Evolutionary conservation across 1,284 basidiomycete genomes (phyloP).

Genomic region (Sanghuangporus sanghuang): DNA sequence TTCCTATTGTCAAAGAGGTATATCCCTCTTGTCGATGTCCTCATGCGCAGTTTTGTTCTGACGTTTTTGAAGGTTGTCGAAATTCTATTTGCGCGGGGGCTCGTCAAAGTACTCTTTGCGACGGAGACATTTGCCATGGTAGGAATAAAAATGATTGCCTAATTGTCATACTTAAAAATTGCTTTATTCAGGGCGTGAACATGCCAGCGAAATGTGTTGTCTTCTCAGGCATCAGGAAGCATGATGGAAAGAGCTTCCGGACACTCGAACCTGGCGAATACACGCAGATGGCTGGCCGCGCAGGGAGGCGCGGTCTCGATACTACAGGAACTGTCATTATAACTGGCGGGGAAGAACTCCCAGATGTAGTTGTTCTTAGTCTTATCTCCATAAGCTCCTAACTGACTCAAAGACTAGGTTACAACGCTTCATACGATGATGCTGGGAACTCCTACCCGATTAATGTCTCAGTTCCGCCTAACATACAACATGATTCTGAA

Average conservation of each 20-base stretch:
- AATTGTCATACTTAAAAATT: not conserved
- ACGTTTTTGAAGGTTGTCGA: constrained; percentile 72
- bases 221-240: constrained; percentile 93
- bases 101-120: constrained; percentile 97
- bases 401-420: constrained; percentile 44
- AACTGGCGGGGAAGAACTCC: constrained; percentile 78
- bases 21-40: not conserved
- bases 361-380: constrained; percentile 58
- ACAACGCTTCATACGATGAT: constrained; percentile 83
- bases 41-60: not conserved
- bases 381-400: constrained; percentile 3
- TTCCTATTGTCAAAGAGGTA: constrained; percentile 97
- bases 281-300: constrained; percentile 99
- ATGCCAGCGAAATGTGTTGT: constrained; percentile 99
- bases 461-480: constrained; percentile 95
- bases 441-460: constrained; percentile 84
- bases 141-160: constrained; percentile 19
- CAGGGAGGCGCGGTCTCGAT: constrained; percentile 93
- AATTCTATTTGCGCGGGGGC: constrained; percentile 90
- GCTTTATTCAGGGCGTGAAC: constrained; percentile 82
- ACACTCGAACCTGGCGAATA: constrained; percentile 90
- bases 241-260: constrained; percentile 91
- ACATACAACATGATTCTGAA: constrained; percentile 99
- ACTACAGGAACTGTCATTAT: constrained; percentile 95
- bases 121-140: constrained; percentile 99